Conservation (phyloP, 2,329 filamentous ascomycete genomes). For the Colletotrichum camelliae region DNA sequence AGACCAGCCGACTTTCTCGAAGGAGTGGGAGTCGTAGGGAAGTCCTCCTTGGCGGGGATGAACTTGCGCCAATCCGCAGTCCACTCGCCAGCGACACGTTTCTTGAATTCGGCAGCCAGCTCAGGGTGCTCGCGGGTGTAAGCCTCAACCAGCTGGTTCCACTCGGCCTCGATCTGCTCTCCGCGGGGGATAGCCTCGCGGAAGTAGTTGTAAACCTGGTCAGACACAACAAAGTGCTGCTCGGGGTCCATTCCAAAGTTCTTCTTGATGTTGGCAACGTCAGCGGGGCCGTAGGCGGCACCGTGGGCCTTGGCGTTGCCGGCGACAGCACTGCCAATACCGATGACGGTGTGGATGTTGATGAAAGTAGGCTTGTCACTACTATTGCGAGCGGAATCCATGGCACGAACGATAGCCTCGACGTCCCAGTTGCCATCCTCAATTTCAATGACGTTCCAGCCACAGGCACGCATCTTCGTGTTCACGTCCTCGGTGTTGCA, state of each 20-base stretch:
- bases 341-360: slow-evolving; percentile 63
- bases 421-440: slow-evolving; percentile 59
- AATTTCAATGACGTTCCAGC: slow-evolving; percentile 62
- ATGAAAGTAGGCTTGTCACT: slow-evolving; percentile 60
- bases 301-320: slow-evolving; percentile 62
- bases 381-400: slow-evolving; percentile 47
- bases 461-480: slow-evolving; percentile 60
- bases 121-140: slow-evolving; percentile 54
- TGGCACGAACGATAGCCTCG: slow-evolving; percentile 45
- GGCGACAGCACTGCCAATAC: slow-evolving; percentile 52
- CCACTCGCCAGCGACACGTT: slow-evolving; percentile 52
- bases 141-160: slow-evolving; percentile 45
- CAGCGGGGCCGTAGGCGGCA: slow-evolving; percentile 58
- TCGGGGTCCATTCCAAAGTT: slow-evolving; percentile 39
- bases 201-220: slow-evolving; percentile 58
- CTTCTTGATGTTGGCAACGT: slow-evolving; percentile 48
- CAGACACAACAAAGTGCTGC: slow-evolving; percentile 39
- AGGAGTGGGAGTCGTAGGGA: slow-evolving; percentile 52
- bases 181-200: slow-evolving; percentile 47
- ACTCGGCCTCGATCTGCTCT: slow-evolving; percentile 49
- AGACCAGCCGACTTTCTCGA: slow-evolving; percentile 55
- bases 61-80: slow-evolving; percentile 52
- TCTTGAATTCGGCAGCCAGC: slow-evolving; percentile 52
- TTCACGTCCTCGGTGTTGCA: slow-evolving; percentile 62
- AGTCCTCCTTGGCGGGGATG: slow-evolving; percentile 47